Conservation (phyloP, 2,329 filamentous ascomycete genomes). For the Chrysosporium keratinophilum region DNA sequence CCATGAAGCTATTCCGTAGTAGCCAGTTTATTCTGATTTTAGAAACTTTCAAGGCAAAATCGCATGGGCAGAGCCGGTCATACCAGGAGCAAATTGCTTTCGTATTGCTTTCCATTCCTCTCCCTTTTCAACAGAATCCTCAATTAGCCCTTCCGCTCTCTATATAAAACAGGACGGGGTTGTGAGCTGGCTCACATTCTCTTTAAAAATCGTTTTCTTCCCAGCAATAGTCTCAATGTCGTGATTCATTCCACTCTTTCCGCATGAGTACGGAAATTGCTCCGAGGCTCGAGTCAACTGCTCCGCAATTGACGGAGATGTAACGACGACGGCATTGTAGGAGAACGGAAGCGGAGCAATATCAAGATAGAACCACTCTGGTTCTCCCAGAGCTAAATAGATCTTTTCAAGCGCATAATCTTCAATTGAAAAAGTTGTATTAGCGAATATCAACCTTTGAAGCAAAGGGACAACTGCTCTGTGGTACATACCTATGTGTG, state of each 20-base stretch:
- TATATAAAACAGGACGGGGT: neutral
- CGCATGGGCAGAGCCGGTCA: neutral
- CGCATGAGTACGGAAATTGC: neutral
- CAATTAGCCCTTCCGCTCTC: neutral
- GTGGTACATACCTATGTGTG: neutral
- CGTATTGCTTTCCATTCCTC: neutral
- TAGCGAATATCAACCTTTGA: neutral
- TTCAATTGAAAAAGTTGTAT: neutral
- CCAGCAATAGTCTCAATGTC: neutral
- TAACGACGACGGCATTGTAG: neutral
- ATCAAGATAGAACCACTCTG: constrained; percentile 1
- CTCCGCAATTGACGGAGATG: neutral
- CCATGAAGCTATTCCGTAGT: neutral
- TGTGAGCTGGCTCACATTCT: neutral
- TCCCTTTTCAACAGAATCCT: neutral
- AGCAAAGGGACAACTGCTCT: neutral
- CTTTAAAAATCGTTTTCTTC: neutral
- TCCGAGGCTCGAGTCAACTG: neutral
- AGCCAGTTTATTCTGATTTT: neutral
- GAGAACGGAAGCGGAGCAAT: neutral
- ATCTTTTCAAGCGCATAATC: neutral
- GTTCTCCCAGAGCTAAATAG: neutral
- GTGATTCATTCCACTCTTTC: neutral
- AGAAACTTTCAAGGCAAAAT: neutral
- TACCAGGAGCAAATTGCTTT: constrained; percentile 2